phyloP scores from a whole-genome alignment of 2,329 filamentous ascomycete species.

The Trichoderma atrobrunneum region DNA sequence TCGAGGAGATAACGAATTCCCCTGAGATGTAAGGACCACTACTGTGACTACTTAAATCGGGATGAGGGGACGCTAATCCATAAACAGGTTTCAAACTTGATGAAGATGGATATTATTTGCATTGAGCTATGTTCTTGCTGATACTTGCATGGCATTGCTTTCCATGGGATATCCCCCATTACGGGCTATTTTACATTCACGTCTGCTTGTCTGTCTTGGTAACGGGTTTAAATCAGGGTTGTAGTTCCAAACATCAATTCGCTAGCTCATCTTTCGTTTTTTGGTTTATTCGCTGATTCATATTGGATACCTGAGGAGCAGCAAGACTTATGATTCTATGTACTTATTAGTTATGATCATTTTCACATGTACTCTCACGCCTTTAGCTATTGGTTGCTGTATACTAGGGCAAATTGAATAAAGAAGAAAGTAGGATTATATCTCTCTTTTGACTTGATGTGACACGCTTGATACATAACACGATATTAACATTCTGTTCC shows the following conservation, averaged over 20 bases:
- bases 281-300: background rate
- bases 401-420: background rate
- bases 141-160: background rate
- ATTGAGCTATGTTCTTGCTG: background rate
- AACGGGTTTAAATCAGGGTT: background rate
- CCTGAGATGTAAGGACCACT: slow-evolving; percentile 44
- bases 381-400: background rate
- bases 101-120: background rate
- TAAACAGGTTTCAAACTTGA: slow-evolving; percentile 6
- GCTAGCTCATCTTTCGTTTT: background rate
- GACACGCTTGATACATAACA: background rate
- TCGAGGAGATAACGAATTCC: slow-evolving; percentile 74
- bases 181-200: background rate
- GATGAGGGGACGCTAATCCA: background rate
- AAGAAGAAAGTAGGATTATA: background rate
- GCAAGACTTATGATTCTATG: background rate
- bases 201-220: background rate
- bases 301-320: background rate
- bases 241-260: background rate
- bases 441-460: background rate
- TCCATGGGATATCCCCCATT: background rate
- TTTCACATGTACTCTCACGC: background rate
- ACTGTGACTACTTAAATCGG: too few relatives aligned
- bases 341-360: background rate
- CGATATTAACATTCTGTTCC: background rate